phyloP scores from a whole-genome alignment of 805 yeast genomes.

The Priceomyces castillae region DNA sequence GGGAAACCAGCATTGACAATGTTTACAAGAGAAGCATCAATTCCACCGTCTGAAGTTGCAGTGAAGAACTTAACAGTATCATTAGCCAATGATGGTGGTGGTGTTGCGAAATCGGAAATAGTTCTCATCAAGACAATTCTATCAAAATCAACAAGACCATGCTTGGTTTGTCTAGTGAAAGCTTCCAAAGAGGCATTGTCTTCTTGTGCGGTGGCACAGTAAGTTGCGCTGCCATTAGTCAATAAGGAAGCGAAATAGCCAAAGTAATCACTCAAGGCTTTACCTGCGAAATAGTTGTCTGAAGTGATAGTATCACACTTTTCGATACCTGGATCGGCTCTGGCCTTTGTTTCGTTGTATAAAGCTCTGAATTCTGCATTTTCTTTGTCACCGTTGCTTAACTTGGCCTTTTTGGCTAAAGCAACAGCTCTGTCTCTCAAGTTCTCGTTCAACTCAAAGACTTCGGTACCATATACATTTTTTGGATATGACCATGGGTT shows the following conservation, averaged over 20 bases:
- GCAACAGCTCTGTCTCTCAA: slow-evolving; percentile 57
- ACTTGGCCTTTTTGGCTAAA: slow-evolving; percentile 45
- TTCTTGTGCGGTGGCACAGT: slow-evolving; percentile 65
- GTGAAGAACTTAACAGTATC: slow-evolving; percentile 51
- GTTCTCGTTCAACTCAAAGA: slow-evolving; percentile 57
- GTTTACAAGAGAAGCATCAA: slow-evolving; percentile 47
- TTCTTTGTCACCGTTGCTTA: slow-evolving; percentile 44
- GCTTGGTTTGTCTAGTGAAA: slow-evolving; percentile 50
- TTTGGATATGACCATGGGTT: slow-evolving; percentile 50
- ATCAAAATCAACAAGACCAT: slow-evolving; percentile 54
- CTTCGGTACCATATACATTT: slow-evolving; percentile 61
- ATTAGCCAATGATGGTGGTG: slow-evolving; percentile 44
- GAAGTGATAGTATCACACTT: slow-evolving; percentile 61
- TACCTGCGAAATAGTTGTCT: slow-evolving; percentile 60
- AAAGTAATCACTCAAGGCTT: slow-evolving; percentile 49
- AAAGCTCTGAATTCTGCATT: slow-evolving; percentile 46
- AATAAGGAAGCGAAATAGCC: slow-evolving; percentile 45
- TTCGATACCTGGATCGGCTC: slow-evolving; percentile 42
- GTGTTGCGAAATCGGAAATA: slow-evolving; percentile 56
- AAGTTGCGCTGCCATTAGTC: slow-evolving; percentile 58
- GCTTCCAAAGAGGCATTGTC: slow-evolving; percentile 66
- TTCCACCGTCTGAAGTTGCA: slow-evolving; percentile 51
- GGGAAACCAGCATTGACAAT: slow-evolving; percentile 54
- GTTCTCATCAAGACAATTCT: slow-evolving; percentile 61
- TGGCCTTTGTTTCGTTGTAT: slow-evolving; percentile 52